Percentiles rank a stretch among this genome's conserved stretches.
Evolutionary conservation across 371 early-diverging fungal species (phyloP).

Genomic region (Mortierella sp.): DNA sequence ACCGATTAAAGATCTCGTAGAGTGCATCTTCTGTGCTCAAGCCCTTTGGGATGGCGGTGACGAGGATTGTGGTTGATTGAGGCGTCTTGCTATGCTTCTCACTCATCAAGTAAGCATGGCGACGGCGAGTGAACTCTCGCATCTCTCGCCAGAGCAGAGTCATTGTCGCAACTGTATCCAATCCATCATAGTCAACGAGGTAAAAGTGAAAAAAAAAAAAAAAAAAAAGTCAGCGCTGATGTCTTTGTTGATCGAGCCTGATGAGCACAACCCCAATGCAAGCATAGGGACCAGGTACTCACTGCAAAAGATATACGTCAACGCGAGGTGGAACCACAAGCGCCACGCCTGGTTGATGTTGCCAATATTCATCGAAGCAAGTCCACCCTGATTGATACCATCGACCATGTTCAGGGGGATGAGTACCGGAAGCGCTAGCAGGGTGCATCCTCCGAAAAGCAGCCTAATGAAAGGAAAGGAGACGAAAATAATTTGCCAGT

Average conservation of each 20-base stretch:
- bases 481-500: too few relatives aligned
- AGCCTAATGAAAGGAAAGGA: constrained; percentile 8
- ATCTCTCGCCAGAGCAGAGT: constrained; percentile 71
- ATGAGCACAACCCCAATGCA: too few relatives aligned
- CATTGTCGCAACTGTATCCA: constrained; percentile 56
- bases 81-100: constrained; percentile 68
- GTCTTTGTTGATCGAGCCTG: too few relatives aligned
- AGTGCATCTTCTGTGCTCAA: constrained; percentile 60
- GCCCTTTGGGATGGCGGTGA: constrained; percentile 67
- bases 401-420: constrained; percentile 72
- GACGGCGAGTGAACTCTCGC: constrained; percentile 68
- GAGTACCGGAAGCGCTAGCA: constrained; percentile 71
- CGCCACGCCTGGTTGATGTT: constrained; percentile 63
- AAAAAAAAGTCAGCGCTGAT: too few relatives aligned
- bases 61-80: constrained; percentile 72
- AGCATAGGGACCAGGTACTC: too few relatives aligned
- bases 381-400: constrained; percentile 45
- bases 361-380: constrained; percentile 70
- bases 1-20: constrained; percentile 65
- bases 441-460: constrained; percentile 63
- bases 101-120: constrained; percentile 70
- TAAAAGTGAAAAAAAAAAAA: background rate
- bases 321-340: constrained; percentile 77
- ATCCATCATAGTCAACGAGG: background rate
- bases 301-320: constrained; percentile 69